phyloP scores from a whole-genome alignment of 108 stramenopile species.

The Cyclotella choctawhatcheeana region DNA sequence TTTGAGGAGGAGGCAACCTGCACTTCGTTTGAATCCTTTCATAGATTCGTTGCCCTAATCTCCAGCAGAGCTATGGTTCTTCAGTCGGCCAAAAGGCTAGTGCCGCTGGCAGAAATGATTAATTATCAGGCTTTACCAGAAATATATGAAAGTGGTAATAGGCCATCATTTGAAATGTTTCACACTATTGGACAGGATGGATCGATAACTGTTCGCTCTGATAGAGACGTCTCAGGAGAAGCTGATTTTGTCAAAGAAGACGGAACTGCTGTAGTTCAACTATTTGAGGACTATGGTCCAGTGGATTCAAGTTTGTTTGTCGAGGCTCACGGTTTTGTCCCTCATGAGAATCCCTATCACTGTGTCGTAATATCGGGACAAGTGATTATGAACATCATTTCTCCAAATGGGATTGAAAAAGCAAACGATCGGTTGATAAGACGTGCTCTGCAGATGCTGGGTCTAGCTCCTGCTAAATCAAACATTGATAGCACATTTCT shows the following conservation, averaged over 20 bases:
- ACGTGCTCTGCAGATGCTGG: slow-evolving; percentile 36
- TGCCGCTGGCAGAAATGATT: slow-evolving; percentile 86
- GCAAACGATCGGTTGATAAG: slow-evolving; percentile 1
- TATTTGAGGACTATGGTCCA: slow-evolving; percentile 91
- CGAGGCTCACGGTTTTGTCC: slow-evolving; percentile 84
- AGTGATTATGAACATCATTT: slow-evolving; percentile 9
- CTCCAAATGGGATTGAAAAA: slow-evolving; percentile 3
- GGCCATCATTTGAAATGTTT: slow-evolving; percentile 41
- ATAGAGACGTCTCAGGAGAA: slow-evolving; percentile 44
- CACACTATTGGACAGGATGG: slow-evolving; percentile 44
- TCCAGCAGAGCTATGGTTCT: slow-evolving; percentile 78
- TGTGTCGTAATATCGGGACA: slow-evolving; percentile 61
- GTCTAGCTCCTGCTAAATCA: slow-evolving; percentile 6
- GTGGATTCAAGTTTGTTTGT: slow-evolving; percentile 78
- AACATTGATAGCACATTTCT: not conserved
- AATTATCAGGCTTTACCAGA: slow-evolving; percentile 65
- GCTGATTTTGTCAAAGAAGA: slow-evolving; percentile 21
- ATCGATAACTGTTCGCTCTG: slow-evolving; percentile 54
- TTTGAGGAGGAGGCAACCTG: slow-evolving; percentile 23
- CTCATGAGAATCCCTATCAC: slow-evolving; percentile 84
- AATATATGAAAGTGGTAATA: not conserved
- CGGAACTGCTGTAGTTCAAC: slow-evolving; percentile 51
- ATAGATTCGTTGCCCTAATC: slow-evolving; percentile 62
- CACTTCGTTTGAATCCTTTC: slow-evolving; percentile 51
- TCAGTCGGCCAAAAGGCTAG: slow-evolving; percentile 62